These are phyloP conservation scores for Phytophthora podocarpi DNA, from an alignment of 352 stramenopile species.

Conservation along the genomic window DNA sequence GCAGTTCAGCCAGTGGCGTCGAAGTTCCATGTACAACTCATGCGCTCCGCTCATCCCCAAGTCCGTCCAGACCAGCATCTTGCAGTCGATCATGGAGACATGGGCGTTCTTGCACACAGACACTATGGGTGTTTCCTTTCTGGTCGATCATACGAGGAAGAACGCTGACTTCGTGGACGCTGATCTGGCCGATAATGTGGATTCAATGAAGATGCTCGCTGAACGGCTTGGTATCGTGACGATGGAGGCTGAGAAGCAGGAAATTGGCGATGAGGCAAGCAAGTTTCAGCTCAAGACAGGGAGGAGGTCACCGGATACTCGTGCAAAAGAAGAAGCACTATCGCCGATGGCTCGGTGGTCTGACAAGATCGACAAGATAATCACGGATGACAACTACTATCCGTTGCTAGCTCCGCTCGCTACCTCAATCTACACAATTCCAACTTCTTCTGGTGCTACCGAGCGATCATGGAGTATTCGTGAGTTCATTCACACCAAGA, in stretches of 20 bases:
- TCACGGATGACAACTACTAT: background rate
- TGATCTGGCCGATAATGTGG: background rate
- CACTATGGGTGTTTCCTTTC: constrained; percentile 4
- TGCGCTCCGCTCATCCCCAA: too few species aligned
- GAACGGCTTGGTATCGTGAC: background rate
- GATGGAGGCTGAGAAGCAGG: background rate
- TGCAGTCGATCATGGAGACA: background rate
- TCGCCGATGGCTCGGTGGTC: background rate
- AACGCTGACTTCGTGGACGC: background rate
- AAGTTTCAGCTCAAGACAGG: constrained; percentile 3
- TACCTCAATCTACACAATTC: background rate
- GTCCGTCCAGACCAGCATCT: too few species aligned
- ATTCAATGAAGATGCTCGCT: background rate
- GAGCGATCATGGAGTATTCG: constrained; percentile 15
- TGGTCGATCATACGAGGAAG: constrained; percentile 2
- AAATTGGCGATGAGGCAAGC: background rate
- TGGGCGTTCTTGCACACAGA: constrained; percentile 6
- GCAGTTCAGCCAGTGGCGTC: too few species aligned
- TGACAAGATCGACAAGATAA: background rate
- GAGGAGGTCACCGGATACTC: constrained; percentile 1
- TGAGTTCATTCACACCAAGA: constrained; percentile 13
- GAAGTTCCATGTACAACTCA: too few species aligned
- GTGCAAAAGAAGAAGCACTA: background rate
- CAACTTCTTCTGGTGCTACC: constrained; percentile 2
- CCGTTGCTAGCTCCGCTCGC: constrained; percentile 5